phyloP scores from a whole-genome alignment of 148 eudicot genomes.

The Linanthus parryae region DNA sequence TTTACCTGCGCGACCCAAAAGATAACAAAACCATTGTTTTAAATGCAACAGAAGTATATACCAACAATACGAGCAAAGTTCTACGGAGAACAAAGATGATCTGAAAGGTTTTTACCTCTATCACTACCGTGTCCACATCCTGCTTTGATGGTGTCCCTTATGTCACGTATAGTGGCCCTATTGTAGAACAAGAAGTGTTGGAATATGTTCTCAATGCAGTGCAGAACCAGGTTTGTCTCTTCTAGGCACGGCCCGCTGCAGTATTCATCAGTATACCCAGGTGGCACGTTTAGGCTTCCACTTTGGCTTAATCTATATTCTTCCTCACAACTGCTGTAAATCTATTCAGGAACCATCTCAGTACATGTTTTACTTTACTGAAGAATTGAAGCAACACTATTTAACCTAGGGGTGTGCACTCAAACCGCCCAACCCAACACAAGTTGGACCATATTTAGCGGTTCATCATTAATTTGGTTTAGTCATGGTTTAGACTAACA shows the following conservation, averaged over 20 bases:
- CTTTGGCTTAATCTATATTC: slow-evolving; percentile 35
- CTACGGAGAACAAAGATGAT: no score
- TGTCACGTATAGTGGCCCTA: slow-evolving; percentile 40
- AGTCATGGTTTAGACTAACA: no score
- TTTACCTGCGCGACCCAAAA: slow-evolving; percentile 31
- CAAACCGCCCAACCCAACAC: background rate
- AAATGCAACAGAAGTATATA: background rate
- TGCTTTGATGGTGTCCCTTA: slow-evolving; percentile 40
- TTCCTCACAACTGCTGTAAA: slow-evolving; percentile 53
- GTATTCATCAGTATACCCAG: slow-evolving; percentile 36
- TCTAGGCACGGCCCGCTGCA: slow-evolving; percentile 57
- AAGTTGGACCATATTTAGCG: background rate
- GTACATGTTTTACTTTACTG: no score
- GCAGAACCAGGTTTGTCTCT: slow-evolving; percentile 55
- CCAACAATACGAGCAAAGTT: background rate
- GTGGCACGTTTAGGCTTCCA: slow-evolving; percentile 54
- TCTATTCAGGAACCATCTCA: slow-evolving; percentile 29
- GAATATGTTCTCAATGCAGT: slow-evolving; percentile 42
- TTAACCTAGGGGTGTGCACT: background rate
- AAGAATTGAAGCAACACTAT: background rate
- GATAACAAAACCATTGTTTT: background rate
- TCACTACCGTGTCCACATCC: slow-evolving; percentile 49
- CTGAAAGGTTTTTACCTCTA: slow-evolving; percentile 30
- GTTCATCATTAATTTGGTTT: background rate
- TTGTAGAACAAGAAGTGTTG: slow-evolving; percentile 41